phyloP scores from a whole-genome alignment of 208 protist genomes.

The Trypanosomatidae sp. region DNA sequence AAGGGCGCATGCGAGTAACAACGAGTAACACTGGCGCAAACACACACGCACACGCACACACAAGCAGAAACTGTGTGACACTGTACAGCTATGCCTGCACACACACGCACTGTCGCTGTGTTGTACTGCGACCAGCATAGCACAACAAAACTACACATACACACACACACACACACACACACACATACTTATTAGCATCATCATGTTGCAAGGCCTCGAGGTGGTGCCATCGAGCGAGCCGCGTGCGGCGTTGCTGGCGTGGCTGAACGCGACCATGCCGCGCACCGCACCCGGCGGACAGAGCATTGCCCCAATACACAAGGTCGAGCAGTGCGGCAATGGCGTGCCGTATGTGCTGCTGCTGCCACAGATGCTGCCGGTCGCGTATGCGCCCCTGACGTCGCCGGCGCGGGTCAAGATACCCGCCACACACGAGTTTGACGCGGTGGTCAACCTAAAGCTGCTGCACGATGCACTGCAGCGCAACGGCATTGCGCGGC shows the following conservation, averaged over 20 bases:
- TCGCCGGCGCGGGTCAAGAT: conserved; percentile 87
- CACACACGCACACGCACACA: too few relatives aligned
- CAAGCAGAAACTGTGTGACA: too few relatives aligned
- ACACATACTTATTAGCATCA: not conserved
- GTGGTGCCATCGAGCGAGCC: conserved; percentile 34
- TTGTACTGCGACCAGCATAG: not conserved
- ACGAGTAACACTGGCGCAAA: too few relatives aligned
- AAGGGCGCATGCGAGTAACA: too few relatives aligned
- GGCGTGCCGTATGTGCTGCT: conserved; percentile 91
- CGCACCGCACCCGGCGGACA: conserved; percentile 12
- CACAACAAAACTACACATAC: not conserved
- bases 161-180: conserved; percentile 4
- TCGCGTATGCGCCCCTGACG: conserved; percentile 57
- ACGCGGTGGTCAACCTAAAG: conserved; percentile 94
- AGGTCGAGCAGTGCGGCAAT: conserved; percentile 75
- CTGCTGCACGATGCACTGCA: conserved; percentile 89
- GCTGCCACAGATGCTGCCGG: conserved; percentile 84
- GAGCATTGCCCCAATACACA: conserved; percentile 18
- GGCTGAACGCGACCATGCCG: conserved; percentile 52
- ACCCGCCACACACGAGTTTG: conserved; percentile 85
- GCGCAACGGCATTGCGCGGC: conserved; percentile 67
- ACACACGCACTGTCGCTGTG: too few relatives aligned
- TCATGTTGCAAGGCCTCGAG: conserved; percentile 21
- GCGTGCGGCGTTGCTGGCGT: conserved; percentile 60
- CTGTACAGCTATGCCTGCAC: too few relatives aligned